Evolutionary conservation across 441 rosid genomes (phyloP), one percentile per base, ranked within the genome.

Genomic region (Arabidopsis hybrid): DNA sequence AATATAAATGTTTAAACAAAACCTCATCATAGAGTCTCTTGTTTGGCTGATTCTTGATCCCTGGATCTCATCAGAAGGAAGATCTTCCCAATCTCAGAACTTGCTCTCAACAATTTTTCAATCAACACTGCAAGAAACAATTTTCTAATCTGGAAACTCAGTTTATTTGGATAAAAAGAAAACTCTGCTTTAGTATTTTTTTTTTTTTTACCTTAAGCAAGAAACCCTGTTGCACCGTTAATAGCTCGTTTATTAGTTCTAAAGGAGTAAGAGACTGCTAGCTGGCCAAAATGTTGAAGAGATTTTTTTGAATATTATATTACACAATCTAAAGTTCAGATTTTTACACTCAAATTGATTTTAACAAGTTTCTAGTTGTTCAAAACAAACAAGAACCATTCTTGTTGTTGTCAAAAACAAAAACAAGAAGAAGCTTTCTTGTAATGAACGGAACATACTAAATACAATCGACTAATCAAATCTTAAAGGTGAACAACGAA

Each of bases 21-120:
- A 81, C 85, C 51, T 82, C 85, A 47, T 64, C 74, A 4, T 65
- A 72, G 31, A 84, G 72, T 66, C 83, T 78, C 39, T 72, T 65
- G 55, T n/a, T 43, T 67, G 0, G 83, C 81, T 14, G 78, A 73
- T 60, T 81, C 78, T 61, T 81, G 74, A 38, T 81, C 78, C 3
- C 77, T 76, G 3, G 86, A 79, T 74, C 64, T 82, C 17, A 82
- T 66, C 40, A 84, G 17, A 52, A 82, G 57, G 3, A 59, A 84
- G 2, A 81, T 72, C 76, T 75, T 80, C n/a, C 83, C 74, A 35
- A 70, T 71, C 26, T 84, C 76, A 8, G 84, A 82, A 29, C 76
- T 60, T 14, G 42, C 62, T 69, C 85, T 75, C 58, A 84, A 59
- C 45, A 84, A 59, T 69, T 84, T 84, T 78, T 84, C 87, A 38